These are phyloP conservation scores for Pseudoperonospora humuli DNA, from an alignment of 352 stramenopile genomes.

Conservation along the genomic window DNA sequence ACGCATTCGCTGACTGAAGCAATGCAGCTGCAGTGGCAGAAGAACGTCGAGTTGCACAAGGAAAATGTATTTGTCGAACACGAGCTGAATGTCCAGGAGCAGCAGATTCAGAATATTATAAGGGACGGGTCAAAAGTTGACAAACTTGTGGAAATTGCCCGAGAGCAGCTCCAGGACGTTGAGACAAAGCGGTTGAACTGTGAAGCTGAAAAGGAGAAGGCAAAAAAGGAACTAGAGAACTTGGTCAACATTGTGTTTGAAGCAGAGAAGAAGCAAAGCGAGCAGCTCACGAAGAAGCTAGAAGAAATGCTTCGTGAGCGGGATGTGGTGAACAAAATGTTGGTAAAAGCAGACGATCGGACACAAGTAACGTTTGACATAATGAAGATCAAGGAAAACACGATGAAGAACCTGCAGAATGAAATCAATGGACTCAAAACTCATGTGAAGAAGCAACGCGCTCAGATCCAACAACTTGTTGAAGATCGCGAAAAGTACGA, in stretches of 20 bases:
- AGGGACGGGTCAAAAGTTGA: slow-evolving; percentile 67
- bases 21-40: slow-evolving; percentile 79
- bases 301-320: slow-evolving; percentile 76
- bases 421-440: too few relatives aligned
- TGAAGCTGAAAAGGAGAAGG: slow-evolving; percentile 57
- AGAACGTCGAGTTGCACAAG: slow-evolving; percentile 77
- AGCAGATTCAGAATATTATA: slow-evolving; percentile 44
- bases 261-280: slow-evolving; percentile 58
- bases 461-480: too few relatives aligned
- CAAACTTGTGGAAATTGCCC: slow-evolving; percentile 62
- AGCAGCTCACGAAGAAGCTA: slow-evolving; percentile 64
- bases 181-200: slow-evolving; percentile 48
- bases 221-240: slow-evolving; percentile 53
- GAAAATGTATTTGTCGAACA: slow-evolving; percentile 59
- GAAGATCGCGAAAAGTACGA: too few relatives aligned
- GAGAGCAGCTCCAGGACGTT: slow-evolving; percentile 65
- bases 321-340: slow-evolving; percentile 82
- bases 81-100: slow-evolving; percentile 39
- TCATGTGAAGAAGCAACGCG: too few relatives aligned
- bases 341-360: too few relatives aligned
- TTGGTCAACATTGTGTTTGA: slow-evolving; percentile 59
- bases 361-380: too few relatives aligned
- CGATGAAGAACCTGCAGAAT: too few relatives aligned
- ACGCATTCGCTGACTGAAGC: slow-evolving; percentile 67
- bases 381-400: too few relatives aligned